These are phyloP conservation scores for Begonia loranthoides DNA, from an alignment of 306 rosid genomes.

Conservation along the genomic window DNA sequence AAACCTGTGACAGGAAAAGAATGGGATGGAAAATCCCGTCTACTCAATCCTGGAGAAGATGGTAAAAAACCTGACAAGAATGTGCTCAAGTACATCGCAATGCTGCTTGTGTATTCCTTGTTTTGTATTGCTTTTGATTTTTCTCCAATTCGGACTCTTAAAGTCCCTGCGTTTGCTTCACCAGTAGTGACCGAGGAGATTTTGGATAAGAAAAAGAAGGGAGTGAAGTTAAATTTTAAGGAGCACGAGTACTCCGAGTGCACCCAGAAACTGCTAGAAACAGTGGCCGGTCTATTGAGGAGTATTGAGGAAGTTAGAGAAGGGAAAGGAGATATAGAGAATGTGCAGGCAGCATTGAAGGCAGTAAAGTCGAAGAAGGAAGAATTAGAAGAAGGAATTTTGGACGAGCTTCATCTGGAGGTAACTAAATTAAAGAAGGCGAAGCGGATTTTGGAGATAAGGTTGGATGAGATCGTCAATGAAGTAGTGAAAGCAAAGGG, in stretches of 20 bases:
- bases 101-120: slow-evolving; percentile 24
- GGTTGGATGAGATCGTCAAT: slow-evolving; percentile 27
- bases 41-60: not conserved
- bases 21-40: no score
- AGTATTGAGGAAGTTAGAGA: slow-evolving; percentile 38
- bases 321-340: slow-evolving; percentile 27
- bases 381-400: slow-evolving; percentile 29
- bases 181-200: slow-evolving; percentile 12
- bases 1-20: not conserved
- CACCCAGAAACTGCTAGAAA: slow-evolving; percentile 38
- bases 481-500: slow-evolving; percentile 25
- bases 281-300: slow-evolving; percentile 32
- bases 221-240: slow-evolving; percentile 11
- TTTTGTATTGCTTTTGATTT: slow-evolving; percentile 51
- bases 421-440: slow-evolving; percentile 33
- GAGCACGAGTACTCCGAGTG: slow-evolving; percentile 34
- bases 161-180: slow-evolving; percentile 32
- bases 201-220: slow-evolving; percentile 9
- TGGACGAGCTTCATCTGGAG: slow-evolving; percentile 33
- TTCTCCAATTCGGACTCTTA: slow-evolving; percentile 26
- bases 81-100: slow-evolving; percentile 17
- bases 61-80: slow-evolving; percentile 7
- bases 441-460: slow-evolving; percentile 20
- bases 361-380: slow-evolving; percentile 48
- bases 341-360: slow-evolving; percentile 34